Base-by-base conservation (phyloP, 2,329 filamentous ascomycete genomes). In the Aspergillus sp. region DNA sequence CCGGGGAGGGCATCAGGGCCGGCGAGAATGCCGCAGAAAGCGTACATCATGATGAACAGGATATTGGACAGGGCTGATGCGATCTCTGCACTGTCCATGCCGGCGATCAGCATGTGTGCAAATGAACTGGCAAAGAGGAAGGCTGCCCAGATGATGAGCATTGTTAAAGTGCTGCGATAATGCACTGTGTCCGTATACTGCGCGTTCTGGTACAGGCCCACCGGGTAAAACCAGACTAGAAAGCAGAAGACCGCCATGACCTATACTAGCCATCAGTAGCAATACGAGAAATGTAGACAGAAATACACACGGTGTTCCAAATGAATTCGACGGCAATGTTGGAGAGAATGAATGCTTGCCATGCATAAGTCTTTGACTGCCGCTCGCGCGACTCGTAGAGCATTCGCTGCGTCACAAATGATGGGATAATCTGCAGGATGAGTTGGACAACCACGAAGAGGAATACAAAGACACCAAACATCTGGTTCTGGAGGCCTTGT, bases 361-460 rank as follows among this genome's bases (percentile, higher is more conserved):
- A 96, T 53, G 85, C 86, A 76, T 96, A 96, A 0, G 89, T 85
- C 77, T 93, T 93, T 56, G 87, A 90, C 0, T 90, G 91, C 2
- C 90, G 86, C 76, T 96, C 91, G 53, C 90, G 90, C 41, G 89
- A 89, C 73, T 96, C 91, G 74, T 95, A 96, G 0, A 96, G 80
- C 8, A 87, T 84, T 51, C 91, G 85, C 69, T 95, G 90, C 15
- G 87, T 87, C 64, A 95, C 88, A 66, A 96, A 96, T 62, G 91
- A 85, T 1, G 91, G 91, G 87, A 95, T 93, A 48, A 72, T 67
- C 68, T 83, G 72, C 52, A 73, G 68, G 24, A 71, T 64, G 6
- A 75, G 50, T 0, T 69, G 65, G 7, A 66, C 64, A 62, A 95
- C 93, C 67, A 95, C 85, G 36, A 87, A 91, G 26, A 88, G 79